Base-by-base conservation (phyloP, 192 early-diverging fungal species). In the Lunasporangiospora selenospora region DNA sequence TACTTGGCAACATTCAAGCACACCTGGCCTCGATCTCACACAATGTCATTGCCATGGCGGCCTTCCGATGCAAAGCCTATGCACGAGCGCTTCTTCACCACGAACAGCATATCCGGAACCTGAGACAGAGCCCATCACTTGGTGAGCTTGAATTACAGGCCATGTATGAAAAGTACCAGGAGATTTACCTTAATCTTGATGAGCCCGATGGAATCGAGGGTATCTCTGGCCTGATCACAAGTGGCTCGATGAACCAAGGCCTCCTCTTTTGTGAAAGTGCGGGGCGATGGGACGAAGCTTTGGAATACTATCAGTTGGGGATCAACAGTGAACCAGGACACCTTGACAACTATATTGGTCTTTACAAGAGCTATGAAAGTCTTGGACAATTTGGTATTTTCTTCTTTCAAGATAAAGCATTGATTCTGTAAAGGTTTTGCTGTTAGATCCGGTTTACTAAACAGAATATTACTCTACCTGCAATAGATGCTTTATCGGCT, bases 181-280 rank as follows among this genome's bases (percentile, higher is more conserved):
- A 79, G 49, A 83, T 92, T 8, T 92, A 92, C 55, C 58, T 82
- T 6, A 75, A 85, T 34, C 36, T 94, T 30, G 85, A 89, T 19
- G 92, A 93, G 39, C 78, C 83, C 0, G 90, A 92, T 65, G 83
- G 83, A 2, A 81, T 93, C 76, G 84, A 85, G 26, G 91, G 89
- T 7, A 65, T 92, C 3, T 73, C 85, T 5, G 81, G 62, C 18
- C 43, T 80, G 42, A 77, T 89, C 61, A 53, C 78, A 2, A 76
- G 73, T 18, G 83, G 81, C 11, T 77, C 77, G 0, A 23, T 80
- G 32, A 87, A 90, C n/a, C 86, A 91, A 62, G 83, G 91, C 41
- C 75, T 90, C 16, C 51, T 87, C 2, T 84, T 85, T 24, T 83
- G 87, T 62, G 87, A 91, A 53, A 75, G 78, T 18, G 78, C 80